Evolutionary conservation across 805 yeast genomes (phyloP).

Genomic region (Spathaspora passalidarum): DNA sequence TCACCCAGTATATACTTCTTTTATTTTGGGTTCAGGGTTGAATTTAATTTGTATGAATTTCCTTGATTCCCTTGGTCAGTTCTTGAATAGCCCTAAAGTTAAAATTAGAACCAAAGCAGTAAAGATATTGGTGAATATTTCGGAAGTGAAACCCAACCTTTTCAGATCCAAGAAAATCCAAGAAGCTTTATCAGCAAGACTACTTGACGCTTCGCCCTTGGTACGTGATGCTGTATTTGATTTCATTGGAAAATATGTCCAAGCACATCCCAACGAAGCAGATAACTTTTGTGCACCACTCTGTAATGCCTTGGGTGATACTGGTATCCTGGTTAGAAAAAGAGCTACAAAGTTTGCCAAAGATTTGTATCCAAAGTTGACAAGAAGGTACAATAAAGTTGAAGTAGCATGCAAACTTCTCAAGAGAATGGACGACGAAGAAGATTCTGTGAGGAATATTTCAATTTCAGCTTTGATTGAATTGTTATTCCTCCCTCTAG

Average conservation of each 20-base stretch:
- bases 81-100: constrained; percentile 27
- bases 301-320: constrained; percentile 51
- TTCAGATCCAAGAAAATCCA: constrained; percentile 50
- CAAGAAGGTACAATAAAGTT: constrained; percentile 32
- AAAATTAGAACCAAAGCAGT: constrained; percentile 54
- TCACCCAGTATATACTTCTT: neutral
- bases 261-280: constrained; percentile 41
- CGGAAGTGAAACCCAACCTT: constrained; percentile 51
- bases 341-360: constrained; percentile 54
- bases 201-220: constrained; percentile 62
- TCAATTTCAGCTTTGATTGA: constrained; percentile 32
- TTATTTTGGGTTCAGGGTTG: neutral
- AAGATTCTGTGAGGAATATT: constrained; percentile 44
- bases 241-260: constrained; percentile 50
- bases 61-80: constrained; percentile 3
- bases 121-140: constrained; percentile 54
- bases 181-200: constrained; percentile 46
- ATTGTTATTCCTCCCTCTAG: constrained; percentile 17
- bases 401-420: constrained; percentile 52
- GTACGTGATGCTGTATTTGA: constrained; percentile 78
- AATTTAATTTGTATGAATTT: neutral
- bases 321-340: constrained; percentile 62
- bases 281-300: constrained; percentile 49
- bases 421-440: constrained; percentile 66
- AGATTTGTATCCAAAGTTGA: constrained; percentile 37